Evolutionary conservation across 179 eudicot genomes (phyloP).

Genomic region (Silene coronaria): DNA sequence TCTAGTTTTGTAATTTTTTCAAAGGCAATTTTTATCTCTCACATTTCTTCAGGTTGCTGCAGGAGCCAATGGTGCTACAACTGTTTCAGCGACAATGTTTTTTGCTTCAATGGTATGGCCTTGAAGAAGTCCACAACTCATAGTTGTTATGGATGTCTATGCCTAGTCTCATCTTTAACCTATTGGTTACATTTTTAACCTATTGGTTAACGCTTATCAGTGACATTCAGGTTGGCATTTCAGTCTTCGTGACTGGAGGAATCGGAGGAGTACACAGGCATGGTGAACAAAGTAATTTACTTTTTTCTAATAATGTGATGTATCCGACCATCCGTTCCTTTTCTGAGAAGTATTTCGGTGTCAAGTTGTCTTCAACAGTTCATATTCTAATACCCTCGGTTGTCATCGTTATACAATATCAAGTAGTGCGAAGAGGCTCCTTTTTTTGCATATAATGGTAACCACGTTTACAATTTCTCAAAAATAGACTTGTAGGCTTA

Average conservation of each 20-base stretch:
- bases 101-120: constrained; percentile 74
- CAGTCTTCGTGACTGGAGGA: constrained; percentile 92
- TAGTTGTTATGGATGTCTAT: not conserved
- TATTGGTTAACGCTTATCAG: constrained; percentile 13
- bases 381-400: not conserved
- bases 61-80: constrained; percentile 83
- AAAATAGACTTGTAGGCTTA: not conserved
- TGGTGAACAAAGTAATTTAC: constrained; percentile 69
- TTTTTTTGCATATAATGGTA: not conserved
- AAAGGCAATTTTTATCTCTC: not conserved
- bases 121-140: not conserved
- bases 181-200: constrained; percentile 5
- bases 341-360: not conserved
- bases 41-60: constrained; percentile 59
- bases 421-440: not conserved
- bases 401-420: not conserved
- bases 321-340: not conserved
- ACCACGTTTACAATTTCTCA: not conserved
- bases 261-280: constrained; percentile 95
- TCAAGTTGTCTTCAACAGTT: not conserved
- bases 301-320: constrained; percentile 6
- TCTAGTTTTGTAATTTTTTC: not conserved
- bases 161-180: not conserved
- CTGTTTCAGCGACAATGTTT: constrained; percentile 94
- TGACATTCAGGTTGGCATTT: constrained; percentile 72